A percentile compares a stretch with the other conserved stretches of the same genome.
These are phyloP conservation scores for Athelia sp. DNA, from an alignment of 1,284 basidiomycete species.

Conservation along the genomic window DNA sequence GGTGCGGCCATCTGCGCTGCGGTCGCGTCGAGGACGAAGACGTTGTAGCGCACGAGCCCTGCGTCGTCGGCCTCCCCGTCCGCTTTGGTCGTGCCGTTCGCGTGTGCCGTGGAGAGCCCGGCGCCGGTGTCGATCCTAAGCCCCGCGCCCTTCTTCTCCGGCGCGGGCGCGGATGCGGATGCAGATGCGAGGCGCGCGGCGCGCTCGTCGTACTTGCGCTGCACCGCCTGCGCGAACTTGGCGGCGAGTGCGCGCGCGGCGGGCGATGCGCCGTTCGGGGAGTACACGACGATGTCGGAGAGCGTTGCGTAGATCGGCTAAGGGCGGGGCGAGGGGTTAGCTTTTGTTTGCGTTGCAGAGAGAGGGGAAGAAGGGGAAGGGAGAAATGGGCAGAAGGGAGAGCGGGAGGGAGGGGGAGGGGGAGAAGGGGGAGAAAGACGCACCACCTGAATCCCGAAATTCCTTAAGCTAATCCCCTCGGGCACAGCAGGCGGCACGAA, in stretches of 20 bases:
- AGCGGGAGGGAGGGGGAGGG: conserved; percentile 9
- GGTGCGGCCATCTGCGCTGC: conserved; percentile 44
- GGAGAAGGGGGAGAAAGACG: conserved; percentile 33
- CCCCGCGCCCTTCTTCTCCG: not conserved
- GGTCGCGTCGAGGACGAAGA: conserved; percentile 75
- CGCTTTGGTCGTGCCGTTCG: not conserved
- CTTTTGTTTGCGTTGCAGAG: not conserved
- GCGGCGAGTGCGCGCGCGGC: conserved; percentile 54
- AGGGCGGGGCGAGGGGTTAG: too few relatives aligned
- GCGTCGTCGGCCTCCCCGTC: conserved; percentile 13
- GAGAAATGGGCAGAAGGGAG: conserved; percentile 11
- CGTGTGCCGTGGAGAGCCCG: too few relatives aligned
- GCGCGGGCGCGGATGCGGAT: not conserved
- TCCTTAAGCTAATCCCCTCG: conserved; percentile 70
- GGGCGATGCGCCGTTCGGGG: conserved; percentile 50
- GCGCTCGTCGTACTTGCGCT: conserved; percentile 48
- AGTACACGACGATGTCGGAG: conserved; percentile 87
- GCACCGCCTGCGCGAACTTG: conserved; percentile 53
- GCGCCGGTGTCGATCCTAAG: conserved; percentile 11
- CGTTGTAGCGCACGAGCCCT: conserved; percentile 71
- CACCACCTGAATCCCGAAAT: conserved; percentile 81
- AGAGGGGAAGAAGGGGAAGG: conserved; percentile 7
- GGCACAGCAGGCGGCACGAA: conserved; percentile 67
- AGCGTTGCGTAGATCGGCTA: conserved; percentile 80
- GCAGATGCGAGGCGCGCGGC: conserved; percentile 14